These are phyloP conservation scores for Blastobotrys mokoenaii DNA, from an alignment of 805 yeast species.

Conservation along the genomic window DNA sequence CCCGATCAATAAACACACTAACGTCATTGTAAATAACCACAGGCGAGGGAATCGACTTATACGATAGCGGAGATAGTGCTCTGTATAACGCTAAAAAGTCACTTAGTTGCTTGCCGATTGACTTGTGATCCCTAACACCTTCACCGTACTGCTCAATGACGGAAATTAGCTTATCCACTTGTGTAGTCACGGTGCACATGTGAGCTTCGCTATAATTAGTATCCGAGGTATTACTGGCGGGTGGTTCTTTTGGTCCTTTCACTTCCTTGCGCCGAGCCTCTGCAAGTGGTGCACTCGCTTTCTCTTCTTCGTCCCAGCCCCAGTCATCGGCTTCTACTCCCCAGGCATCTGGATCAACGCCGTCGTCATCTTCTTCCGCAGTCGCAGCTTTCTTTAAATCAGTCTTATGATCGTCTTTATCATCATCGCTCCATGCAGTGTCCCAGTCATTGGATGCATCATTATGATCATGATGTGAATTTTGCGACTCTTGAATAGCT, in stretches of 20 bases:
- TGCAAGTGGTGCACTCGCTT: not conserved
- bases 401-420: constrained; percentile 2
- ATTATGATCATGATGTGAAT: not conserved
- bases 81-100: constrained; percentile 18
- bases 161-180: not conserved
- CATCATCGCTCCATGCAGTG: constrained; percentile 18
- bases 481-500: not conserved
- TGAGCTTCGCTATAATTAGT: not conserved
- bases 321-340: constrained; percentile 13
- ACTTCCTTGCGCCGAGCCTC: not conserved
- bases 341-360: constrained; percentile 2
- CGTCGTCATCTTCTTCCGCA: constrained; percentile 8
- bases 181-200: not conserved
- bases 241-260: not conserved
- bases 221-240: not conserved
- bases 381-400: not conserved
- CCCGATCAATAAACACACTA: constrained; percentile 1
- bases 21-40: constrained; percentile 17
- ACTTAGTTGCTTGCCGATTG: not conserved
- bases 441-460: constrained; percentile 8
- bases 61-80: constrained; percentile 16
- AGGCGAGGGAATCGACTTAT: constrained; percentile 4
- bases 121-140: not conserved
- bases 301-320: constrained; percentile 19
- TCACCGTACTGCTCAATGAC: not conserved